Percentiles rank a stretch among this genome's conserved stretches.
phyloP scores from a whole-genome alignment of 257 asterid species.

The Lycium barbarum region DNA sequence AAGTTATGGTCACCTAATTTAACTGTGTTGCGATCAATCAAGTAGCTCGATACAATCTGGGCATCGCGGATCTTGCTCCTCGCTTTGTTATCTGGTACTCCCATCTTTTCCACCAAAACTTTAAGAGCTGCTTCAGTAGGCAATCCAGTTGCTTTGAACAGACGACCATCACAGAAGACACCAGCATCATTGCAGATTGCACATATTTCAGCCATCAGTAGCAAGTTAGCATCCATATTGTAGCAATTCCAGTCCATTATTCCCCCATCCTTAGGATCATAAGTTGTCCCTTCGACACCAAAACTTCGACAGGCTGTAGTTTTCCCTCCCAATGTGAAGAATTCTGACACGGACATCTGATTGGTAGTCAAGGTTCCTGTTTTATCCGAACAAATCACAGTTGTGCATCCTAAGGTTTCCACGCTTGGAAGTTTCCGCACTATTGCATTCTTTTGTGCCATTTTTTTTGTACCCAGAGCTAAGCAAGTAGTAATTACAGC shows the following conservation, averaged over 20 bases:
- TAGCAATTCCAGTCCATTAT: slow-evolving; percentile 70
- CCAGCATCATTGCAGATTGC: slow-evolving; percentile 90
- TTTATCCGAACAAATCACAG: slow-evolving; percentile 77
- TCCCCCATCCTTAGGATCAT: slow-evolving; percentile 81
- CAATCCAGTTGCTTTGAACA: slow-evolving; percentile 73
- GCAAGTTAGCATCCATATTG: slow-evolving; percentile 69
- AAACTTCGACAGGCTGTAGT: slow-evolving; percentile 45
- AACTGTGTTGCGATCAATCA: slow-evolving; percentile 64
- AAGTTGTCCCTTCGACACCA: slow-evolving; percentile 64
- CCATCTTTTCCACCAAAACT: slow-evolving; percentile 92
- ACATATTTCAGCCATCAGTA: slow-evolving; percentile 70
- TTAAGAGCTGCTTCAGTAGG: slow-evolving; percentile 95
- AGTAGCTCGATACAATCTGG: slow-evolving; percentile 56
- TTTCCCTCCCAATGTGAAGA: slow-evolving; percentile 61
- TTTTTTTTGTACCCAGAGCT: slow-evolving; percentile 72
- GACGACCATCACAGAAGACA: slow-evolving; percentile 60
- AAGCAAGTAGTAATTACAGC: slow-evolving; percentile 75
- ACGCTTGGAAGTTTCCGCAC: slow-evolving; percentile 80
- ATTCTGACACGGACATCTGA: slow-evolving; percentile 66
- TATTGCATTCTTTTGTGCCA: slow-evolving; percentile 72
- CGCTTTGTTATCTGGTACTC: slow-evolving; percentile 61
- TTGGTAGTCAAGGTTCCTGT: slow-evolving; percentile 77
- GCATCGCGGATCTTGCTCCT: slow-evolving; percentile 56
- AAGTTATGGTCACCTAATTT: slow-evolving; percentile 52
- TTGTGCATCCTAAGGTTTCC: slow-evolving; percentile 78